Evolutionary conservation across 306 rosid genomes (phyloP), one percentile per base, ranked within the genome.

Genomic region (Inga leiocalycina): DNA sequence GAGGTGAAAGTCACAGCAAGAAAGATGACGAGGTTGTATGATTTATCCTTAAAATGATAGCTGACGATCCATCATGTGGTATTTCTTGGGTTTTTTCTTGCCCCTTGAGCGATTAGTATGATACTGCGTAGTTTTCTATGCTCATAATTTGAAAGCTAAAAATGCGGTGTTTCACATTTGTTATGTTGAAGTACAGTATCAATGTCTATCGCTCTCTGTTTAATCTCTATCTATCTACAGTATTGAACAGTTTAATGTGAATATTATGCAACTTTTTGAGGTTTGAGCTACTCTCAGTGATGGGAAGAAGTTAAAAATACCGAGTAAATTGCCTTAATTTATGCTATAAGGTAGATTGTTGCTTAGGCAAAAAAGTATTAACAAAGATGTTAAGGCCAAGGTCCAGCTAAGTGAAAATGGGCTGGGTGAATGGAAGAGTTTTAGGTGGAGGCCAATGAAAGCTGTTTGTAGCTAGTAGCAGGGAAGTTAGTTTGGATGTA

Each of bases 1-100:
- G 80, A 27, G 81, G 86, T 81, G 94, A 90, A 77, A 85, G 88
- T 85, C 94, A 85, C 62, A 83, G 90, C 79, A 93, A 96, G 89
- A 95, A 93, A 75, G 94, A 96, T 78, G 97, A 93, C 35, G 98
- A 93, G 97, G 99, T 92, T 80, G 66, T 85, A 74, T 83, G 79
- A 32, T 83, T 75, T 66, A 71, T 62, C 49, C 77, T 61, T 76
- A 24, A 80, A 82, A 76, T 82, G 78, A 51, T 78, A 56, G 39
- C 59, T 51, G 32, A 82, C 66, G 49, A 56, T 76, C 45, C 34
- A 6, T 15, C 34, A 14, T 79, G 71, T 44, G 15, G 34, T 65
- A 19, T 61, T 82, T 72, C 77, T 48, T 72, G 24, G 3, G 3
- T 43, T 62, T 72, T 56, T 24, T 71, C 7, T 72, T 10, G 32